Base-by-base conservation (phyloP, 2,329 filamentous ascomycete genomes). In the Rhexocercosporidium sp. region DNA sequence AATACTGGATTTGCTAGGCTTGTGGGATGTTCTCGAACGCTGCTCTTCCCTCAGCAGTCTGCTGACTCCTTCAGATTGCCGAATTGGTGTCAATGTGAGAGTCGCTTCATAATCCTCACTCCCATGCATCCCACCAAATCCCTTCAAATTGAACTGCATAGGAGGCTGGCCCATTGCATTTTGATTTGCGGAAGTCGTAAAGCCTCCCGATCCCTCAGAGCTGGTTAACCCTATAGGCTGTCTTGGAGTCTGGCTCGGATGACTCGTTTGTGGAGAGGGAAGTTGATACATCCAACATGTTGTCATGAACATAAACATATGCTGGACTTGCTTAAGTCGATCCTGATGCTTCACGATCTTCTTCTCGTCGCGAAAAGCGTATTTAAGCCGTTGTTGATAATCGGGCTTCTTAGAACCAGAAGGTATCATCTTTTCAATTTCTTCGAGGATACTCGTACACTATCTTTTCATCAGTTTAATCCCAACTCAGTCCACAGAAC, bases 291-390 rank as follows among this genome's bases (percentile, higher is more conserved):
- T 66, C 67, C 67, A 69, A 41, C 65, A 67, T 16, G 67, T 69
- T 6, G 67, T 67, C 67, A 69, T 69, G 57, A 69, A 69, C 67
- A 69, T 69, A 22, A 69, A 62, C 67, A 69, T 69, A 44, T 69
- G 67, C 46, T 69, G 67, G 1, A 67, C 62, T 34, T 69, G 49
- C 37, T 67, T 69, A 1, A 69, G 47, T 11, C 54, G 62, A 18
- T 67, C 65, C 41, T 69, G 61, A 14, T 67, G 59, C 31, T 67
- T 65, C 3, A 29, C 29, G 20, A 67, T 67, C 41, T 59, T 65
- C 41, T 67, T 69, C 53, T 69, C 54, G 39, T 63, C 57, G 20
- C 64, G 54, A 27, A 69, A 69, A 11, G 67, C 67, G 41, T 59
- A 69, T 46, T 64, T 66, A 14, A 69, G 64, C n/a, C 60, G 60